Percentiles rank a stretch among this genome's conserved stretches.
phyloP scores from a whole-genome alignment of 2,329 filamentous ascomycete species.

The Xylaria sp. region DNA sequence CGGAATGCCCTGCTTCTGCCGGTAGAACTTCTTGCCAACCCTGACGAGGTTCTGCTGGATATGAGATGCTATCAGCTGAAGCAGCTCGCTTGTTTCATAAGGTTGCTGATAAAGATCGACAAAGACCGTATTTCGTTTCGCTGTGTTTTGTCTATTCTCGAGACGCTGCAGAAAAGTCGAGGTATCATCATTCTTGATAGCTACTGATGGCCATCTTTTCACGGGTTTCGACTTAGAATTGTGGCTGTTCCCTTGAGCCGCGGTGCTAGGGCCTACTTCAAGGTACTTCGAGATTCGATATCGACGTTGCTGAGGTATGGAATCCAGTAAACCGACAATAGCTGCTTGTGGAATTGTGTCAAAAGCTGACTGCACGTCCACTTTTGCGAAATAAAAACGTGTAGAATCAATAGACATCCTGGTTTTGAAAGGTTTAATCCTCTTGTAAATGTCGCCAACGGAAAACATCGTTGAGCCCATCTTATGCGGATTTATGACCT shows the following conservation, averaged over 20 bases:
- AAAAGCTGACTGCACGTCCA: conserved; percentile 92
- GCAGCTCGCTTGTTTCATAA: conserved; percentile 67
- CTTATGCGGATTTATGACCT: conserved; percentile 62
- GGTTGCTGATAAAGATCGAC: conserved; percentile 72
- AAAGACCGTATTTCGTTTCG: conserved; percentile 77
- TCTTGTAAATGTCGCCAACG: conserved; percentile 79
- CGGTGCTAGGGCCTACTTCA: conserved; percentile 61
- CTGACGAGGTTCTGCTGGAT: conserved; percentile 87
- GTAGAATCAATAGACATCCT: conserved; percentile 52
- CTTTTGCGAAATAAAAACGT: conserved; percentile 85
- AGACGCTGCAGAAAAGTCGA: conserved; percentile 59
- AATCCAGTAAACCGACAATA: conserved; percentile 73
- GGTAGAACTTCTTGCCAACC: conserved; percentile 87
- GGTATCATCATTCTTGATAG: conserved; percentile 55
- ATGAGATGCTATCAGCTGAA: conserved; percentile 80
- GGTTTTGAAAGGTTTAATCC: conserved; percentile 75
- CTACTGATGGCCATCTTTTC: conserved; percentile 64
- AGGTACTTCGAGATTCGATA: conserved; percentile 81
- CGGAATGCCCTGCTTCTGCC: conserved; percentile 88
- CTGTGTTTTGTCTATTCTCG: conserved; percentile 51
- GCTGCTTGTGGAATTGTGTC: conserved; percentile 90
- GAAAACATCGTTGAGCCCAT: conserved; percentile 87
- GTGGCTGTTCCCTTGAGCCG: conserved; percentile 53
- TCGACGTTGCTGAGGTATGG: conserved; percentile 62
- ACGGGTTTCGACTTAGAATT: conserved; percentile 51